These are phyloP conservation scores for Plasmodium malariae DNA, from an alignment of 169 alveolate species.

Conservation along the genomic window DNA sequence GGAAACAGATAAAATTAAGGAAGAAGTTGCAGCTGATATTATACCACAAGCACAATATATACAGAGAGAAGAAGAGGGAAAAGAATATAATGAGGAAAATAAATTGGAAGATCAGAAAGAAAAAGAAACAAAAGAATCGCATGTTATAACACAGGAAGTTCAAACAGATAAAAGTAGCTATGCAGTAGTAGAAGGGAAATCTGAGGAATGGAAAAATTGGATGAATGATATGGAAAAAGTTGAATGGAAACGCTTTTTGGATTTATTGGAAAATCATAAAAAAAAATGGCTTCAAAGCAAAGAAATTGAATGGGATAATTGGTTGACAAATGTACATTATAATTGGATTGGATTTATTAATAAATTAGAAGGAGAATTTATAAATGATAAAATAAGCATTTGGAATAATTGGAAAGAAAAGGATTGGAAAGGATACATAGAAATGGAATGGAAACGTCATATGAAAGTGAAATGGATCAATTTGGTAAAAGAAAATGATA, in stretches of 20 bases:
- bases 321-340: constrained; percentile 28
- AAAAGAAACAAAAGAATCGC: neutral
- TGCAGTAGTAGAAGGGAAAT: constrained; percentile 11
- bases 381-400: neutral
- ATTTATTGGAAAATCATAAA: constrained; percentile 13
- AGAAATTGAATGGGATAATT: constrained; percentile 36
- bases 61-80: neutral
- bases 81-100: neutral
- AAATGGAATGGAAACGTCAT: constrained; percentile 34
- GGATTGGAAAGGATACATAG: constrained; percentile 25
- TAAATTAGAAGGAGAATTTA: constrained; percentile 47
- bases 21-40: constrained; percentile 17
- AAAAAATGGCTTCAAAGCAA: constrained; percentile 10
- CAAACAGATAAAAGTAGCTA: neutral
- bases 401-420: constrained; percentile 36
- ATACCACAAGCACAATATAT: neutral
- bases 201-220: constrained; percentile 35
- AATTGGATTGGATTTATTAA: constrained; percentile 32
- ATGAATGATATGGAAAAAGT: constrained; percentile 10
- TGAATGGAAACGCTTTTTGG: constrained; percentile 4
- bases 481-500: neutral
- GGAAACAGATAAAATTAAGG: constrained; percentile 21
- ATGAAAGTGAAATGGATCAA: constrained; percentile 27
- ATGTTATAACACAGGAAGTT: neutral
- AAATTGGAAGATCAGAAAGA: neutral